Evolutionary conservation across 192 early-diverging fungal species (phyloP), one percentile per base, ranked within the genome.

Genomic region (Coemansia sp.): DNA sequence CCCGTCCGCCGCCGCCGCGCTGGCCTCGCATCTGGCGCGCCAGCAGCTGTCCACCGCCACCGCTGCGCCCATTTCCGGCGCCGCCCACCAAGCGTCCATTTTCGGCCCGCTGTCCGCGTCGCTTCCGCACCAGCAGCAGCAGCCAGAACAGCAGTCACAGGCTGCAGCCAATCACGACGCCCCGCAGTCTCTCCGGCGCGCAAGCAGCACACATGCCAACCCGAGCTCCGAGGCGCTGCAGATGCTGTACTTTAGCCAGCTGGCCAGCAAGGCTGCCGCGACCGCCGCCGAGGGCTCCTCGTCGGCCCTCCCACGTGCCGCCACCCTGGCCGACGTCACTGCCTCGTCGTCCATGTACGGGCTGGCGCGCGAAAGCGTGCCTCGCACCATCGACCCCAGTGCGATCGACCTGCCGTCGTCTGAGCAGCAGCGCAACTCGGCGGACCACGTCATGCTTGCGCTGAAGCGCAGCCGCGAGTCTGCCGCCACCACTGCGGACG

Each of bases 191-290:
- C 12, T 44, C n/a, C 51, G 33, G 16, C 27, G 38, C n/a, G 16
- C 43, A 24, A 47, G 30, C 55, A 28, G 25, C 43, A 49, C n/a
- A n/a, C n/a, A 46, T 19, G 29, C 46, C 5, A 8, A 24, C 14
- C 27, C 33, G 6, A 43, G 21, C 49, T 40, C 75, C 2, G 75
- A 78, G 14, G 69, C 75, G 4, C 50, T 78, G 64, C 75, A 78
- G 49, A 78, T 78, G 75, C 54, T 78, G 52, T 78, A 71, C 55
- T 61, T 78, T 18, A 68, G 65, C 23, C 69, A 78, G 56, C 50
- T 78, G 51, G 75, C 75, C 12, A 42, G 64, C 64, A 70, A 61
- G n/a, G 64, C 69, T 1, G 57, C 64, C 1, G 58, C 69, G 10
- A 58, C 58, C 0, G 29, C 69, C 0, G 57, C 50, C n/a, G 63